phyloP scores from a whole-genome alignment of 352 stramenopile genomes.

The Bremia lactucae region DNA sequence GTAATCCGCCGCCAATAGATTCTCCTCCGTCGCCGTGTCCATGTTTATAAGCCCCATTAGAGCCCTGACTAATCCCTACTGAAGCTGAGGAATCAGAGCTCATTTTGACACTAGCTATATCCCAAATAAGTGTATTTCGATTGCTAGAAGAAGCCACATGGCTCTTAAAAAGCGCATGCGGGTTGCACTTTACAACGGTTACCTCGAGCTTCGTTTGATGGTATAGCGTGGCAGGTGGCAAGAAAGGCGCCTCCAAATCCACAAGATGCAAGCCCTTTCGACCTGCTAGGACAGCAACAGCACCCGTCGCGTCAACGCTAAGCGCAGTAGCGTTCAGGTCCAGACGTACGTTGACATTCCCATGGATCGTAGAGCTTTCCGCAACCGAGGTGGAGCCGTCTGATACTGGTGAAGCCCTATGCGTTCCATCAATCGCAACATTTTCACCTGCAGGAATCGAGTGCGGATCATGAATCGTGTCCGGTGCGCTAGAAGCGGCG shows the following conservation, averaged over 20 bases:
- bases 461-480: neutral
- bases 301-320: constrained; percentile 62
- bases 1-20: constrained; percentile 1
- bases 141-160: constrained; percentile 73
- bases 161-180: constrained; percentile 47
- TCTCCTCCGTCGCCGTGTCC: constrained; percentile 4
- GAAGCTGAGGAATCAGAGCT: constrained; percentile 6
- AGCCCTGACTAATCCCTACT: constrained; percentile 14
- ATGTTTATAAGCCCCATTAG: constrained; percentile 13
- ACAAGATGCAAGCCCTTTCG: constrained; percentile 64
- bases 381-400: constrained; percentile 5
- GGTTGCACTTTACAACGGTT: constrained; percentile 70
- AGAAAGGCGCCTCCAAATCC: constrained; percentile 50
- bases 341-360: constrained; percentile 44
- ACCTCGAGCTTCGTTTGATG: constrained; percentile 79
- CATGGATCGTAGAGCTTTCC: constrained; percentile 16
- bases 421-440: neutral
- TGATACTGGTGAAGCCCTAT: constrained; percentile 5
- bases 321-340: constrained; percentile 60
- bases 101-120: constrained; percentile 27
- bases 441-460: neutral
- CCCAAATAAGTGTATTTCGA: constrained; percentile 75
- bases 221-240: constrained; percentile 44
- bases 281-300: constrained; percentile 50
- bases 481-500: constrained; percentile 1